Percentiles rank a stretch among this genome's conserved stretches.
These are phyloP conservation scores for Quercus tomentella DNA, from an alignment of 331 rosid species.

Conservation along the genomic window DNA sequence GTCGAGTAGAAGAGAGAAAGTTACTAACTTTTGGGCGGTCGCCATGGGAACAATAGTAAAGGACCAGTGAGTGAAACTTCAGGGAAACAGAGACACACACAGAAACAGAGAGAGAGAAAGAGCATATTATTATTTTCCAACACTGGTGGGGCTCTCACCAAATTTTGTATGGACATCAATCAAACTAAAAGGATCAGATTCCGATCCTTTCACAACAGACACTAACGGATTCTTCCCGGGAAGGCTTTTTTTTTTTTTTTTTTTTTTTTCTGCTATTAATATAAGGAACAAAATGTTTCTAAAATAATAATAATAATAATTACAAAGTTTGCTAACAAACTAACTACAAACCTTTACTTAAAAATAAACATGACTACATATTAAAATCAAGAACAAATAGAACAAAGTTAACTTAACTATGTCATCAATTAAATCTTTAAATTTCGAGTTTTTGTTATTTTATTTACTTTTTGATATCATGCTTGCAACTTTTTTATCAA, in stretches of 20 bases:
- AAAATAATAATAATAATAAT: too few species aligned
- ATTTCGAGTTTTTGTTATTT: too few species aligned
- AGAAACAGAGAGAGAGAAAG: neutral
- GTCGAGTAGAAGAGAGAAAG: conserved; percentile 9
- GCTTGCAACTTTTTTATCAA: too few species aligned
- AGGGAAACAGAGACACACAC: neutral
- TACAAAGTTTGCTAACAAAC: too few species aligned
- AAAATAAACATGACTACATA: too few species aligned
- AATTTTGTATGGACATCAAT: conserved; percentile 18
- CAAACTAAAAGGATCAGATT: conserved; percentile 8
- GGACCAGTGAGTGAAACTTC: neutral
- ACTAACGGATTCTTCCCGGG: neutral
- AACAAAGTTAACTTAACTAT: too few species aligned
- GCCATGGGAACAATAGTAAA: conserved; percentile 25
- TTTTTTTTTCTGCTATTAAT: neutral
- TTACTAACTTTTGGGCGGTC: neutral
- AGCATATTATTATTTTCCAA: neutral
- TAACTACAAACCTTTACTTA: too few species aligned
- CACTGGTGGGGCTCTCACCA: neutral
- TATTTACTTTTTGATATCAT: too few species aligned
- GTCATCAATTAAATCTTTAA: too few species aligned
- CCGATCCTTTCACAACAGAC: neutral
- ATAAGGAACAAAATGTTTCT: too few species aligned
- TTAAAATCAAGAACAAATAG: too few species aligned
- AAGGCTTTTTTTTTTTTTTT: neutral